A percentile compares a stretch with the other conserved stretches of the same genome.
phyloP scores from a whole-genome alignment of 1,139 yeast genomes.

The Yamadazyma jaroonii region DNA sequence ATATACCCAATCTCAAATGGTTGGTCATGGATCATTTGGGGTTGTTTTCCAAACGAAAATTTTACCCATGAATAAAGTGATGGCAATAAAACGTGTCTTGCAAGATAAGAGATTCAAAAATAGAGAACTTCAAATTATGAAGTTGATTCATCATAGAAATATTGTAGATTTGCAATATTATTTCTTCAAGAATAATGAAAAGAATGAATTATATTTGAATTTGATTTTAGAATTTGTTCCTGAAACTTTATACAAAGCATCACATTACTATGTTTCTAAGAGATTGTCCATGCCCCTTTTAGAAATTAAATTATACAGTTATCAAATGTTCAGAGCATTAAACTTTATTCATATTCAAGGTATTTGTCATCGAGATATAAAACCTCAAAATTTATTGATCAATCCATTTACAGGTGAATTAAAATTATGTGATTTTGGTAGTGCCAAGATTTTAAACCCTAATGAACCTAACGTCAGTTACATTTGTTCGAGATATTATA shows the following conservation, averaged over 20 bases:
- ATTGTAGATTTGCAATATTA: conserved; percentile 86
- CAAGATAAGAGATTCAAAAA: conserved; percentile 96
- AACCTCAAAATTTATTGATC: conserved; percentile 74
- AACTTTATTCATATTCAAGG: conserved; percentile 89
- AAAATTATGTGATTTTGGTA: conserved; percentile 80
- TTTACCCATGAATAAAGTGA: conserved; percentile 69
- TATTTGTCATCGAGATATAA: conserved; percentile 90
- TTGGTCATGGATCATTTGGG: conserved; percentile 97
- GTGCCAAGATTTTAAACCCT: conserved; percentile 73
- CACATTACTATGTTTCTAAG: conserved; percentile 76
- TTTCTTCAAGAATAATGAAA: conserved; percentile 79
- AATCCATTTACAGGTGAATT: conserved; percentile 65
- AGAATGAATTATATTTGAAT: conserved; percentile 80
- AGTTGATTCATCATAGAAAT: conserved; percentile 79
- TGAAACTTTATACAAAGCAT: conserved; percentile 88
- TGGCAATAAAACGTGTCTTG: conserved; percentile 91
- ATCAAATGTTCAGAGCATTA: conserved; percentile 86
- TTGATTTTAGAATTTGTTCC: conserved; percentile 90
- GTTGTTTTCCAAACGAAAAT: conserved; percentile 88
- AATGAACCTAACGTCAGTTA: conserved; percentile 75
- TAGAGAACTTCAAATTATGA: conserved; percentile 95
- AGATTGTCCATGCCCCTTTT: conserved; percentile 82
- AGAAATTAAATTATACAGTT: conserved; percentile 87
- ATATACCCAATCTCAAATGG: conserved; percentile 78
- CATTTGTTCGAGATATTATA: conserved; percentile 75